A percentile compares a stretch with the other conserved stretches of the same genome.
Conservation (phyloP, 176 grass and related monocot species). For the Zea mays region Zm-B73-REFERENCE-NAM-5.0 NC_050100.1:5282501-5283000, state of each 20-base stretch:
- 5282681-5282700: background rate
- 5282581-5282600: background rate
- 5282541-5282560: slow-evolving; percentile 73
- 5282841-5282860: too few species aligned
- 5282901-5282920: too few species aligned
- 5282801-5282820: too few species aligned
- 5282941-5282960: too few species aligned
- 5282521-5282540: slow-evolving; percentile 71
- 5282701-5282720: background rate
- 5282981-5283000: too few species aligned
- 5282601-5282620: background rate
- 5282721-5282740: background rate
- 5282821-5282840: too few species aligned
- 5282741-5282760: background rate
- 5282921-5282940: too few species aligned
- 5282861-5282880: too few species aligned
- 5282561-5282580: background rate
- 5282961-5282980: too few species aligned
- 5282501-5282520: slow-evolving; percentile 78
- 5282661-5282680: background rate
- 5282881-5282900: too few species aligned
- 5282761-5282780: background rate
- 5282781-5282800: background rate
- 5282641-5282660: background rate
- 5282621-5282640: background rate